Evolutionary conservation across 495 filamentous ascomycete species (phyloP).

Genomic region (Amphirosellinia nigrospora): DNA sequence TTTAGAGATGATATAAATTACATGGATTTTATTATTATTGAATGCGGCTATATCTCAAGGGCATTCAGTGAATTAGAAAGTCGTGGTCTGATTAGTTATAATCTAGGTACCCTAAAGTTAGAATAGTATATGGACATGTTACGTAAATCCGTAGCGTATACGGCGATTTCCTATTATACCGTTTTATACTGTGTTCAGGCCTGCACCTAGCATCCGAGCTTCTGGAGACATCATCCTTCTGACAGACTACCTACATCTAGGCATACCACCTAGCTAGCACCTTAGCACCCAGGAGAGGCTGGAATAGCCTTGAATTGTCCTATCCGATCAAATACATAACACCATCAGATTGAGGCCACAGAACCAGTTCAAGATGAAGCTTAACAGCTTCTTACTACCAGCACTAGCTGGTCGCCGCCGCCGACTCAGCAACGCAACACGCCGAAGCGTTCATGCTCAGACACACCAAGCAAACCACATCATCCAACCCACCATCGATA

Average conservation of each 20-base stretch:
- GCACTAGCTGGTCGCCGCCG: constrained; percentile 42
- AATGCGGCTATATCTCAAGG: neutral
- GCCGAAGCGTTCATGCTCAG: constrained; percentile 39
- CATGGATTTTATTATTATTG: neutral
- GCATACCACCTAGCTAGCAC: too few species aligned
- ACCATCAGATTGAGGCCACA: constrained; percentile 5
- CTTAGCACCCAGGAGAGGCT: constrained; percentile 7
- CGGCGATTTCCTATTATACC: neutral
- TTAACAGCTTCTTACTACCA: constrained; percentile 46
- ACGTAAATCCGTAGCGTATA: neutral
- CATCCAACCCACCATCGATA: constrained; percentile 42
- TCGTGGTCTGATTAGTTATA: neutral
- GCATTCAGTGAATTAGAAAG: neutral
- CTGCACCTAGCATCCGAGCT: neutral
- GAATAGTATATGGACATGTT: neutral
- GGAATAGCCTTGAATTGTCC: constrained; percentile 16
- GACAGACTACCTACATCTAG: neutral
- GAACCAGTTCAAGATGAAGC: constrained; percentile 34
- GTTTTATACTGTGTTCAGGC: constrained; percentile 8
- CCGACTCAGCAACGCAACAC: constrained; percentile 30
- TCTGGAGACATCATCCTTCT: neutral
- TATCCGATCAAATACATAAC: neutral
- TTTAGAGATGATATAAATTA: neutral
- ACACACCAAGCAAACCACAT: constrained; percentile 27
- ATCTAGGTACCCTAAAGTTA: neutral